These are phyloP conservation scores for Lactarius psammicola DNA, from an alignment of 768 basidiomycete species.

Conservation along the genomic window DNA sequence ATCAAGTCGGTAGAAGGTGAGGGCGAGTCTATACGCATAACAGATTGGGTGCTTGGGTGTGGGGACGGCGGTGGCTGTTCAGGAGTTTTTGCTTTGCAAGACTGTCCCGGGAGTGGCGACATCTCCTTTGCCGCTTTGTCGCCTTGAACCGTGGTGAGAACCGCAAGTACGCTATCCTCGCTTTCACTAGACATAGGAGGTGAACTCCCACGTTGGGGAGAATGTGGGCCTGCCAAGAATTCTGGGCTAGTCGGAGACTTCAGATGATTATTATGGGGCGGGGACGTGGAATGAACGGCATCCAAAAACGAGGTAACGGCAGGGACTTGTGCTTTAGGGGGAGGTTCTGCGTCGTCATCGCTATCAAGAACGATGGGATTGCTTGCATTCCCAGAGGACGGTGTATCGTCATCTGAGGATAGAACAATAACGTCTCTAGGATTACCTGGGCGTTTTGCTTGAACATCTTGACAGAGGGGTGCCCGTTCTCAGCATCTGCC, in stretches of 20 bases:
- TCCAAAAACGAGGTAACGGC: not conserved
- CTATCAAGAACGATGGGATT: constrained; percentile 25
- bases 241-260: constrained; percentile 4
- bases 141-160: not conserved
- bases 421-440: constrained; percentile 13
- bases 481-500: constrained; percentile 1
- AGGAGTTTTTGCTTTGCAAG: not conserved
- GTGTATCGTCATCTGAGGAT: constrained; percentile 15
- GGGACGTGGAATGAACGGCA: not conserved
- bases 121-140: not conserved
- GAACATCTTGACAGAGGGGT: constrained; percentile 6
- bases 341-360: constrained; percentile 13
- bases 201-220: not conserved
- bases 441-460: not conserved
- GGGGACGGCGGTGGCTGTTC: not conserved
- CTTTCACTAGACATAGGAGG: constrained; percentile 1
- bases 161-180: not conserved
- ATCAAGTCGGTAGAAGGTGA: not conserved
- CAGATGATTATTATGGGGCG: not conserved
- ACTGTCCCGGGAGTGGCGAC: not conserved
- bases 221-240: not conserved
- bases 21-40: not conserved
- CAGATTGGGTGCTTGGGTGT: not conserved
- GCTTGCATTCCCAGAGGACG: constrained; percentile 10
- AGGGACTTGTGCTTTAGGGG: not conserved